Evolutionary conservation across 805 yeast species (phyloP).

Genomic region (Kodamaea restingae): DNA sequence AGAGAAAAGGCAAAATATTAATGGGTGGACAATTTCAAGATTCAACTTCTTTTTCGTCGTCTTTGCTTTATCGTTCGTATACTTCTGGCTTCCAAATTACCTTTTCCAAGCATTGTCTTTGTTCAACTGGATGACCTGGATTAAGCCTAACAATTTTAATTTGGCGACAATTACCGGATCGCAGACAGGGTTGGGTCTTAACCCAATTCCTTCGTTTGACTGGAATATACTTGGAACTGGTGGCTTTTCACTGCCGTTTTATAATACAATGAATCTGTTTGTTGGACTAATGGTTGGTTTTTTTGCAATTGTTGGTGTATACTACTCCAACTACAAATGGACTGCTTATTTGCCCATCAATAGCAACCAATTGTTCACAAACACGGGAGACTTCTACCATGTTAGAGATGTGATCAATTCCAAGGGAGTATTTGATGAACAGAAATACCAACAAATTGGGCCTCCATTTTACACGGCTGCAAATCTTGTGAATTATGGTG

Average conservation of each 20-base stretch:
- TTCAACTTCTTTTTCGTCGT: conserved; percentile 18
- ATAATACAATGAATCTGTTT: conserved; percentile 19
- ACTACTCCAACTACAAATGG: conserved; percentile 28
- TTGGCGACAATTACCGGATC: conserved; percentile 25
- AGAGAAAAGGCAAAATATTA: conserved; percentile 24
- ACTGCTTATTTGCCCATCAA: conserved; percentile 26
- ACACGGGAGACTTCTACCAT: conserved; percentile 21
- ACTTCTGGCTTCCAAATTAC: conserved; percentile 29
- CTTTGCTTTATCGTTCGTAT: conserved; percentile 19
- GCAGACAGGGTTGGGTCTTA: conserved; percentile 24
- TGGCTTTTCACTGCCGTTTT: conserved; percentile 21
- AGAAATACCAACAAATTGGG: conserved; percentile 16
- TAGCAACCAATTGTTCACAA: conserved; percentile 19
- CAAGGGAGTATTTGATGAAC: conserved; percentile 12
- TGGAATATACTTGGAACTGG: conserved; percentile 20
- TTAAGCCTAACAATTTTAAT: conserved; percentile 21
- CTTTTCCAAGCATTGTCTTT: conserved; percentile 22
- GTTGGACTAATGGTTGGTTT: conserved; percentile 23
- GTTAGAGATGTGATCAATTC: conserved; percentile 12
- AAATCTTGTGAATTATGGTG: conserved; percentile 19
- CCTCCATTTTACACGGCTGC: conserved; percentile 24
- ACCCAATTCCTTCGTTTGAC: conserved; percentile 29
- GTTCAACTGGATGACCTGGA: conserved; percentile 33
- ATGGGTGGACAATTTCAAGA: conserved; percentile 30
- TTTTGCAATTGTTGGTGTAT: conserved; percentile 24